Conservation (phyloP, 169 alveolate genomes). For the Miamiensis avidus region DNA sequence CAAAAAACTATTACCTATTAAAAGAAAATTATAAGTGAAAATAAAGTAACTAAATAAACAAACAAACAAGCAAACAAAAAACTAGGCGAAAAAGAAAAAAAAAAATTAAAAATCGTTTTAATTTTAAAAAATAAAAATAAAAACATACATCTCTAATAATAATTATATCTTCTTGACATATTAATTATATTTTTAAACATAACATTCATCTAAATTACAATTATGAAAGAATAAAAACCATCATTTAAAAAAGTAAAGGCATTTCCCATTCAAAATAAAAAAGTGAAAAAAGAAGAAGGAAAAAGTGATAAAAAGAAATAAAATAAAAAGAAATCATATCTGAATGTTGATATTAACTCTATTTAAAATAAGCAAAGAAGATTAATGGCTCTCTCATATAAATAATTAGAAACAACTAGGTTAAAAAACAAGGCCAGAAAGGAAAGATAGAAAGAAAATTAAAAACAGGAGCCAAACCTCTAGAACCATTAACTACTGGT, state of each 20-base stretch:
- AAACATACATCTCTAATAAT: background rate
- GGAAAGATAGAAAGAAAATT: slow-evolving; percentile 19
- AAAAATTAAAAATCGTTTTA: no score
- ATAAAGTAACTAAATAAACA: background rate
- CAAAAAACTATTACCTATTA: background rate
- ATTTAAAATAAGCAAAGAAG: slow-evolving; percentile 17
- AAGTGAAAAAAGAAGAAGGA: background rate
- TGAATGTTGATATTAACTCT: background rate
- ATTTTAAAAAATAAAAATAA: no score
- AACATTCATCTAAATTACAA: background rate
- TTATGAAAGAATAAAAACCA: background rate
- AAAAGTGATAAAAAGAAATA: slow-evolving; percentile 4
- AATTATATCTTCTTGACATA: background rate
- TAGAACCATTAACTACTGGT: slow-evolving; percentile 18
- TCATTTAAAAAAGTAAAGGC: background rate
- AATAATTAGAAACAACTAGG: slow-evolving; percentile 2
- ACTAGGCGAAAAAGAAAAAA: no score
- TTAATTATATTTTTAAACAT: no score
- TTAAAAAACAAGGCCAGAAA: slow-evolving; percentile 10
- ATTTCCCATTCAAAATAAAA: background rate
- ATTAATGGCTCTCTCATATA: background rate
- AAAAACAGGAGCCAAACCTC: slow-evolving; percentile 12
- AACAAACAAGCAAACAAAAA: background rate
- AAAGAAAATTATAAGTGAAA: no score
- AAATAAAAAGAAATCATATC: slow-evolving; percentile 5